phyloP scores from a whole-genome alignment of 2,329 filamentous ascomycete genomes.

The Magnaporthiopsis rhizophila region DNA sequence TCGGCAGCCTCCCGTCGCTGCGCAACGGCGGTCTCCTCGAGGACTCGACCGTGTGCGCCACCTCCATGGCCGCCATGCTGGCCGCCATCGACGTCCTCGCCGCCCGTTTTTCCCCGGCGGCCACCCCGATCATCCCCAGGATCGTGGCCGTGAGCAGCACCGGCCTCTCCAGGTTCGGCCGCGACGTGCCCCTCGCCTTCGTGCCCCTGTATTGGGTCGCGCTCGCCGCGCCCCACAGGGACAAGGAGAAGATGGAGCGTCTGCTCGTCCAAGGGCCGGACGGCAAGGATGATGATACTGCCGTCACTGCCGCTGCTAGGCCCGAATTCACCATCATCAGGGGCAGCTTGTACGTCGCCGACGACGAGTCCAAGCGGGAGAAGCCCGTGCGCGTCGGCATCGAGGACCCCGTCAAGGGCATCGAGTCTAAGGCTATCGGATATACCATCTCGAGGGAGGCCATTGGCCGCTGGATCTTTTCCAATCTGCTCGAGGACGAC shows the following conservation, averaged over 20 bases:
- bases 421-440: constrained; percentile 18
- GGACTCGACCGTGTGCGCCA: constrained; percentile 39
- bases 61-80: constrained; percentile 33
- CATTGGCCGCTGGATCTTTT: constrained; percentile 1
- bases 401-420: constrained; percentile 23
- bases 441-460: constrained; percentile 1
- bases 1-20: constrained; percentile 32
- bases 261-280: constrained; percentile 15
- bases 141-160: constrained; percentile 32
- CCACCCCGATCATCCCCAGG: constrained; percentile 20
- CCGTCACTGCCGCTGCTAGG: constrained; percentile 17
- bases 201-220: constrained; percentile 31
- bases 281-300: constrained; percentile 11
- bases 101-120: constrained; percentile 16
- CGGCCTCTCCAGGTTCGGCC: constrained; percentile 27
- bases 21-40: constrained; percentile 23
- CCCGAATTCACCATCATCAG: constrained; percentile 23
- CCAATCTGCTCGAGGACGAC: constrained; percentile 13
- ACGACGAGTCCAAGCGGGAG: constrained; percentile 3
- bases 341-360: constrained; percentile 22
- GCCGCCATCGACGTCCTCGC: constrained; percentile 22
- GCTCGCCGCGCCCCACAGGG: constrained; percentile 28
- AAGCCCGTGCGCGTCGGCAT: constrained; percentile 11
- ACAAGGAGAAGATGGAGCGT: constrained; percentile 38
- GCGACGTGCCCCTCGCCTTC: constrained; percentile 32